Evolutionary conservation across 306 rosid genomes (phyloP), one percentile per base, ranked within the genome.

Genomic region (Fragaria iinumae): DNA sequence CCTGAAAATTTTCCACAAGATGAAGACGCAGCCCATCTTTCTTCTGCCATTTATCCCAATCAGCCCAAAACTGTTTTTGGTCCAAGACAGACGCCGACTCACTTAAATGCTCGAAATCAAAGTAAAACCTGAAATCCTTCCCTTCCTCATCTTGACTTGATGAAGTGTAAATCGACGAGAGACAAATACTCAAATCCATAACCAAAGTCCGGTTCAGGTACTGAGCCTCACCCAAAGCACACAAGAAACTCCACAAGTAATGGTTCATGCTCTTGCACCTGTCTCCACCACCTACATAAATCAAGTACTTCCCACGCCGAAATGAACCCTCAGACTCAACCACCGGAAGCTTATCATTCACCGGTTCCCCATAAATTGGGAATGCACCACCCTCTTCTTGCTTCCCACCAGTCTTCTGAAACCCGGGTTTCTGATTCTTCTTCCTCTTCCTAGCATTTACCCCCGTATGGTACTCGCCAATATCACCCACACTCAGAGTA

Each of bases 201-300:
- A 96, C 88, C 87, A 96, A 85, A 50, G 99, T 96, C 76, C 99
- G 89, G 84, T 96, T 96, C 77, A 96, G 87, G 85, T 96, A 96
- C 75, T 91, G 99, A 71, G 99, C 99, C 83, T 96, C 99, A 55
- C 99, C 98, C n/a, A 96, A 83, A 43, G 99, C 93, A 86, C 99
- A 96, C 85, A 96, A 84, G 88, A 89, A 96, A 82, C 99, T 96
- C 99, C 99, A 96, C 80, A 96, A 76, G 87, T 74, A 96, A 79
- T 96, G 98, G 83, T 96, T 93, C 96, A 96, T 91, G 84, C 96
- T 93, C 90, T 93, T 96, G 85, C 99, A 96, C 85, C 94, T 82
- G 78, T 96, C 99, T 56, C 98, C 97, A 63, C 93, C 92, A 47
- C 92, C 95, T 64, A 62, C 78, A 74, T 96, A 96, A 66, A 91